Evolutionary conservation across 108 stramenopile species (phyloP).

Genomic region (Skeletonema potamos): DNA sequence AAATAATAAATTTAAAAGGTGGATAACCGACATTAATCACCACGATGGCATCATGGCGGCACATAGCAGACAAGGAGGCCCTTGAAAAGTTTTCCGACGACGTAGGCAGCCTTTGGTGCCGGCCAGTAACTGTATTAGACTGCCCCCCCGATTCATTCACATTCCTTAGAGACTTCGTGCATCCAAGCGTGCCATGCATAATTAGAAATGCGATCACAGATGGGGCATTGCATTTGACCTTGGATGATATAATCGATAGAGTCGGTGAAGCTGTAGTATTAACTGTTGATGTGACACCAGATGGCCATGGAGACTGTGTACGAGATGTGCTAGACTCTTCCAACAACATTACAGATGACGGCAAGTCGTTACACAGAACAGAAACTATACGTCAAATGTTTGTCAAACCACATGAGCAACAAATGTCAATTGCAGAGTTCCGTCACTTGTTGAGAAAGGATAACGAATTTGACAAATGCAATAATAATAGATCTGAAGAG

Average conservation of each 20-base stretch:
- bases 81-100: constrained; percentile 54
- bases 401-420: constrained; percentile 77
- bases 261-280: constrained; percentile 25
- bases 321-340: constrained; percentile 33
- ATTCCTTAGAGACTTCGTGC: constrained; percentile 75
- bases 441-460: constrained; percentile 35
- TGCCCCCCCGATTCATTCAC: constrained; percentile 55
- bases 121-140: constrained; percentile 51
- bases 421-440: constrained; percentile 72
- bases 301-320: constrained; percentile 89
- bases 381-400: constrained; percentile 46
- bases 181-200: constrained; percentile 63
- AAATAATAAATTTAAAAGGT: too few species aligned
- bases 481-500: constrained; percentile 10
- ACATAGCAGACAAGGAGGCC: constrained; percentile 31
- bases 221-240: constrained; percentile 37
- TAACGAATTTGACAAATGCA: constrained; percentile 3
- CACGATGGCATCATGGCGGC: background rate
- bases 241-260: constrained; percentile 64
- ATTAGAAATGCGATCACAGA: constrained; percentile 66
- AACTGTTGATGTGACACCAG: constrained; percentile 90
- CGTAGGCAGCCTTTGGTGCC: constrained; percentile 63
- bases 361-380: constrained; percentile 8
- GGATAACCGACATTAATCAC: too few species aligned
- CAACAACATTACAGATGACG: background rate